phyloP scores from a whole-genome alignment of 345 rosid species.

The Linum tenue region DNA sequence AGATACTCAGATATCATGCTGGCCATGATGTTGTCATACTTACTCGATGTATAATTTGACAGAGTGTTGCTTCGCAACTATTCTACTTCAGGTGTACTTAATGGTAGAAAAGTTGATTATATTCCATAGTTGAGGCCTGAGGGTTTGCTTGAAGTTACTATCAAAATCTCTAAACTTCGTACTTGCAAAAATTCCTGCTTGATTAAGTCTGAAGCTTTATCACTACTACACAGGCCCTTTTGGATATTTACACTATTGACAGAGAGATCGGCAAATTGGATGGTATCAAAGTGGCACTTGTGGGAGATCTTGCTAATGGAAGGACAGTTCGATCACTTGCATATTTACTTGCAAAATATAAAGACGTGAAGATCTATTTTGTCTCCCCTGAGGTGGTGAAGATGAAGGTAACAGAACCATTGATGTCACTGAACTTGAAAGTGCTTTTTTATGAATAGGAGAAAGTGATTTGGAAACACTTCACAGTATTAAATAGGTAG shows the following conservation, averaged over 20 bases:
- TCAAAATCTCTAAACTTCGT: too few relatives aligned
- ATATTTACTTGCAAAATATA: constrained; percentile 78
- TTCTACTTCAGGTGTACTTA: background rate
- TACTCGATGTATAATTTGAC: background rate
- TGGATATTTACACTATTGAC: constrained; percentile 82
- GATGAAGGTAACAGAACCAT: constrained; percentile 56
- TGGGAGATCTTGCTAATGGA: constrained; percentile 96
- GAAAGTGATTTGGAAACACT: constrained; percentile 29
- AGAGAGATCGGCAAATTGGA: constrained; percentile 83
- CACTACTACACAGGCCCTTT: constrained; percentile 51
- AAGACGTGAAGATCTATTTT: constrained; percentile 71
- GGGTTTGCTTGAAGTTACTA: too few relatives aligned
- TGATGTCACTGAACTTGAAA: too few relatives aligned
- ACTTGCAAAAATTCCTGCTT: too few relatives aligned
- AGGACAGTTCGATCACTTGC: constrained; percentile 94
- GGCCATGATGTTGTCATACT: background rate
- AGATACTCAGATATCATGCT: background rate
- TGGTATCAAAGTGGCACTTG: constrained; percentile 79
- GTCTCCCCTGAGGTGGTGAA: constrained; percentile 87
- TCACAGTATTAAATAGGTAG: background rate
- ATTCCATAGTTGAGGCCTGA: background rate
- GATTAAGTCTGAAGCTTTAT: too few relatives aligned
- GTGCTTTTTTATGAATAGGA: constrained; percentile 25
- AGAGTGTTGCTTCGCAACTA: background rate
- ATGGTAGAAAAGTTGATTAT: background rate